These are phyloP conservation scores for Cephaloascus albidus DNA, from an alignment of 805 yeast genomes.

Conservation along the genomic window DNA sequence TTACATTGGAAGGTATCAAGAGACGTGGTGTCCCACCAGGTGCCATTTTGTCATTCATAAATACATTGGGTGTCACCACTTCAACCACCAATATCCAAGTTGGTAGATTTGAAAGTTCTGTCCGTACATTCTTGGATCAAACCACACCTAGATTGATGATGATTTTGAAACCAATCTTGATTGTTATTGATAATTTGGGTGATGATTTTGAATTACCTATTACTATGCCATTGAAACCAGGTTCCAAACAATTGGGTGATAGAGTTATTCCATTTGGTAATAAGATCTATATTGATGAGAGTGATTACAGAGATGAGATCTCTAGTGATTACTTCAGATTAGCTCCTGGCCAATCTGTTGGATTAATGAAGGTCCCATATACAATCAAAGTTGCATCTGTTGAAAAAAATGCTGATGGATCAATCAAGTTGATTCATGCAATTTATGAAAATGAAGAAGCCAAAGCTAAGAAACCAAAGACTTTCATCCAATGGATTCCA, in stretches of 20 bases:
- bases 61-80: conserved; percentile 95
- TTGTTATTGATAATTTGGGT: conserved; percentile 71
- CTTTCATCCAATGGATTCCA: conserved; percentile 96
- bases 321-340: conserved; percentile 79
- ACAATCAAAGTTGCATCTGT: conserved; percentile 64
- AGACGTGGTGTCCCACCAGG: conserved; percentile 99
- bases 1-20: conserved; percentile 86
- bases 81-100: conserved; percentile 87
- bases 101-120: conserved; percentile 79
- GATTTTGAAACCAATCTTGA: conserved; percentile 77
- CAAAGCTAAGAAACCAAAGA: conserved; percentile 73
- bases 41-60: conserved; percentile 85
- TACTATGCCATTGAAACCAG: conserved; percentile 86
- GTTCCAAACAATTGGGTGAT: conserved; percentile 66
- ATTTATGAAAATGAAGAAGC: conserved; percentile 61
- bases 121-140: conserved; percentile 80
- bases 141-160: conserved; percentile 94
- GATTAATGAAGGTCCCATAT: conserved; percentile 84
- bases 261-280: conserved; percentile 71
- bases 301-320: conserved; percentile 70
- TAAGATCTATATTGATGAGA: conserved; percentile 73
- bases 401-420: conserved; percentile 56
- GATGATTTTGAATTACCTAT: conserved; percentile 66
- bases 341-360: conserved; percentile 92
- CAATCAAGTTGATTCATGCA: conserved; percentile 63